Evolutionary conservation across 1,284 basidiomycete genomes (phyloP).

Genomic region (Mrakiaceae sp.): DNA sequence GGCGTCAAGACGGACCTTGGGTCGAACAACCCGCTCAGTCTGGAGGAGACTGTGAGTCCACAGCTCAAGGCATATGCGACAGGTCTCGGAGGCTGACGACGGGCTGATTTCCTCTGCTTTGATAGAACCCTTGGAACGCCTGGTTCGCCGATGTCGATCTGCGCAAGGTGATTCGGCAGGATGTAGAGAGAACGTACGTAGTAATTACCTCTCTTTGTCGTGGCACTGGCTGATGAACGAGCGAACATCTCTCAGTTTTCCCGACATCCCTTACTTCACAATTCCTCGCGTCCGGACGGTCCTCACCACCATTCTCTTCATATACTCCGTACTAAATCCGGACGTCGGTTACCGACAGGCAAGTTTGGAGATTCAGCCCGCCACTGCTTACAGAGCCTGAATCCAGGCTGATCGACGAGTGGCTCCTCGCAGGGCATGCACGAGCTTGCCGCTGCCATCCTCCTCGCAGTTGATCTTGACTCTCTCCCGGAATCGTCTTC

Average conservation of each 20-base stretch:
- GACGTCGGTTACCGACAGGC: constrained; percentile 65
- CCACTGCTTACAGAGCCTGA: not conserved
- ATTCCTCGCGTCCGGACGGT: constrained; percentile 58
- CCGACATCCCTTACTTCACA: constrained; percentile 79
- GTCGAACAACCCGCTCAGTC: constrained; percentile 59
- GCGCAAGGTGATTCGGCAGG: constrained; percentile 72
- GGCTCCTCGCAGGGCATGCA: constrained; percentile 72
- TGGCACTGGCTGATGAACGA: not conserved
- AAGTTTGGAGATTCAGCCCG: constrained; percentile 6
- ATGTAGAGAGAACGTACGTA: constrained; percentile 78
- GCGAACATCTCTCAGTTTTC: constrained; percentile 47
- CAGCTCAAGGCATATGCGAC: not conserved
- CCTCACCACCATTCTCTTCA: constrained; percentile 71
- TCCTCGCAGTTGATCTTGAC: constrained; percentile 71
- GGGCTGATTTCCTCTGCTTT: not conserved
- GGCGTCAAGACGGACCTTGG: not conserved
- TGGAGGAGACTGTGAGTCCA: constrained; percentile 57
- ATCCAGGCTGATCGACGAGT: not conserved
- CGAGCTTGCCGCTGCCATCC: constrained; percentile 74
- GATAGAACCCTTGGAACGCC: constrained; percentile 77
- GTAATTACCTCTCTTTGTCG: not conserved
- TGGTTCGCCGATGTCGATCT: constrained; percentile 83
- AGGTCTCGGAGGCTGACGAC: not conserved
- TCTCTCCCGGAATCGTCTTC: constrained; percentile 33
- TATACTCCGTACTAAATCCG: constrained; percentile 63